Evolutionary conservation across 805 yeast genomes (phyloP), one percentile per base, ranked within the genome.

Genomic region (Saturnispora sekii): DNA sequence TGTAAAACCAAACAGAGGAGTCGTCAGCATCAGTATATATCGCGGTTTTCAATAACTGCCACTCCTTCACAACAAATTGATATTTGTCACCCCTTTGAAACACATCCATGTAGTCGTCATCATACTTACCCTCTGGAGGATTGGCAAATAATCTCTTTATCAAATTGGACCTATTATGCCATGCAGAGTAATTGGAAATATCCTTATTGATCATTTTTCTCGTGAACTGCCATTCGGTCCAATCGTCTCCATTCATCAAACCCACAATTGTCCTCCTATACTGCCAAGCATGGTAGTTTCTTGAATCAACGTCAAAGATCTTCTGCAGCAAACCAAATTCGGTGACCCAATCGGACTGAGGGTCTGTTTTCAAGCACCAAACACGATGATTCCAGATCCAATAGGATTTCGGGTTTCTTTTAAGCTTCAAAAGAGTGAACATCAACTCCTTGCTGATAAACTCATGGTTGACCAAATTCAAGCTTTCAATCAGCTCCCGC

Each of bases 271-370:
- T 74, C 46, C 97, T 70, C 56, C 98, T 69, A 60, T 93, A 93
- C 40, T 84, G 87, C 98, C 98, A 90, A 1, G 95, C 97, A 60
- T 89, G 97, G 62, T 73, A 93, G 60, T 93, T 93, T 53, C 98
- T 73, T 14, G 84, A 70, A 58, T 93, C 98, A 41, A 74, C 61
- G 21, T 72, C 70, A 43, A 90, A 68, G 54, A 93, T 65, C 54
- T 77, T 78, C 47, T 74, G 75, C 1, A 86, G 89, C 8, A 88
- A 70, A 1, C 62, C 68, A 54, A 93, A 63, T 60, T 93, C 98
- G 30, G 56, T 59, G n/a, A 67, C 60, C 93, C 94, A 87, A 44
- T 80, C 64, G 10, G 81, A 76, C 32, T 43, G 29, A 0, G 57
- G 53, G 31, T 76, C 74, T 15, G 67, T 58, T 32, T 74, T 70